A percentile compares a stretch with the other conserved stretches of the same genome.
Conservation (phyloP, 148 eudicot genomes). For the Spergularia bocconei region DNA sequence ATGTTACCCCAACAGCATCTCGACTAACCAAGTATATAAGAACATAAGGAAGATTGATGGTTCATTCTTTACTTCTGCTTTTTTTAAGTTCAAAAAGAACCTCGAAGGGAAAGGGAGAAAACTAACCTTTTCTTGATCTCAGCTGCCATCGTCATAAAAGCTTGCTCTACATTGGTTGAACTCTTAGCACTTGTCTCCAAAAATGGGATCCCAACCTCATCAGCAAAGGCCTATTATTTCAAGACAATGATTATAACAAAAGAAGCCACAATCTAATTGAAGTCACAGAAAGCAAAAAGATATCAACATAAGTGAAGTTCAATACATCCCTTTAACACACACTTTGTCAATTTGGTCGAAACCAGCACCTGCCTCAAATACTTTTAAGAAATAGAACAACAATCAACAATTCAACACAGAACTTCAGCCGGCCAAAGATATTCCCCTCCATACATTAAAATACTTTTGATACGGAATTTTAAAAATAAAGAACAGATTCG, state of each 20-base stretch:
- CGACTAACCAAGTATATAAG: not conserved
- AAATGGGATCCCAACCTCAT: slow-evolving; percentile 52
- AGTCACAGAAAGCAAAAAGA: too few relatives aligned
- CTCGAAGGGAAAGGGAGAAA: not conserved
- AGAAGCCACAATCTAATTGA: not conserved
- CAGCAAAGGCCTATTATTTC: slow-evolving; percentile 38
- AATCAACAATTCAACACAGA: too few relatives aligned
- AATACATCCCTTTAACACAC: too few relatives aligned
- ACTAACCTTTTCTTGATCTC: slow-evolving; percentile 46
- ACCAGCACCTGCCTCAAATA: too few relatives aligned
- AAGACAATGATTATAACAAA: not conserved
- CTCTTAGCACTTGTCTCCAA: slow-evolving; percentile 53
- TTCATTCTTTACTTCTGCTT: too few relatives aligned
- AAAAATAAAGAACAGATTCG: too few relatives aligned
- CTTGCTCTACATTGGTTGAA: slow-evolving; percentile 45
- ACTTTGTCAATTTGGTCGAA: too few relatives aligned
- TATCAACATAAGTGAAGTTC: too few relatives aligned
- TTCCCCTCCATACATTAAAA: too few relatives aligned
- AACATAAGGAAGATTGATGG: not conserved
- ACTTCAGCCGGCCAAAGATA: too few relatives aligned
- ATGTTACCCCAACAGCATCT: not conserved
- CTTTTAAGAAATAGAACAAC: too few relatives aligned
- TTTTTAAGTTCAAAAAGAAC: not conserved
- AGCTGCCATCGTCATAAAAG: slow-evolving; percentile 49
- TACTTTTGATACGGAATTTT: too few relatives aligned